Percentiles rank a stretch among this genome's conserved stretches.
Conservation (phyloP, 2,329 filamentous ascomycete genomes). For the Eurotiales sp. region DNA sequence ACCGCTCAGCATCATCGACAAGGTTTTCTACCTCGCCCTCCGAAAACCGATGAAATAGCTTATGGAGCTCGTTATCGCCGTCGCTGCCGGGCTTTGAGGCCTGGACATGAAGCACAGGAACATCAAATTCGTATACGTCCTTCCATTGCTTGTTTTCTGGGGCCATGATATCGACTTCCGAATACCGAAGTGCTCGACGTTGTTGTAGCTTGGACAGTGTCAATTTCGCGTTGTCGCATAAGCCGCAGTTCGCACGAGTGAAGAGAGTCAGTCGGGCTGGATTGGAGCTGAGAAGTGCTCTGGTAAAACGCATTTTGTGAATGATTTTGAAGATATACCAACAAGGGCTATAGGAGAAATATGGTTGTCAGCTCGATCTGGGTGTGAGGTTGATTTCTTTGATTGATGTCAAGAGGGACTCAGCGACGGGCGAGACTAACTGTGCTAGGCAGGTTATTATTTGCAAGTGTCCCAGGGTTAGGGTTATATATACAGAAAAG, state of each 20-base stretch:
- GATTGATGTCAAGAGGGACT: too few species aligned
- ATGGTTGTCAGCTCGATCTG: too few species aligned
- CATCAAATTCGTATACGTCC: slow-evolving; percentile 60
- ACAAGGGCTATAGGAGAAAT: too few species aligned
- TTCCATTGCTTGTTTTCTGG: slow-evolving; percentile 55
- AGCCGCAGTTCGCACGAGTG: slow-evolving; percentile 56
- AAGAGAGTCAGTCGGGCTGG: slow-evolving; percentile 55
- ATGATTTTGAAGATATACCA: too few species aligned
- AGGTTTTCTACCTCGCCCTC: slow-evolving; percentile 53
- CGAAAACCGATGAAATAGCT: slow-evolving; percentile 62
- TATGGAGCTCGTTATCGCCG: slow-evolving; percentile 57
- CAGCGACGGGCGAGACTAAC: too few species aligned
- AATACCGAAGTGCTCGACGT: slow-evolving; percentile 52
- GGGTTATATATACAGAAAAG: too few species aligned
- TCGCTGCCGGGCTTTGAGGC: slow-evolving; percentile 43
- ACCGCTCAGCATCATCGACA: slow-evolving; percentile 48
- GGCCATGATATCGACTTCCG: slow-evolving; percentile 58
- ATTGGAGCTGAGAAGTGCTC: slow-evolving; percentile 24
- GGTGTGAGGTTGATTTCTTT: too few species aligned
- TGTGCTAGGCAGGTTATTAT: too few species aligned
- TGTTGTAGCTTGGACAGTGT: slow-evolving; percentile 53
- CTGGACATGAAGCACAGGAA: slow-evolving; percentile 61
- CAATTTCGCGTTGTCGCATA: slow-evolving; percentile 60
- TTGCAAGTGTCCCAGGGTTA: too few species aligned
- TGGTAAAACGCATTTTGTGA: slow-evolving; percentile 28